Conservation (phyloP, 257 asterid species). For the Jacaranda copaia region DNA sequence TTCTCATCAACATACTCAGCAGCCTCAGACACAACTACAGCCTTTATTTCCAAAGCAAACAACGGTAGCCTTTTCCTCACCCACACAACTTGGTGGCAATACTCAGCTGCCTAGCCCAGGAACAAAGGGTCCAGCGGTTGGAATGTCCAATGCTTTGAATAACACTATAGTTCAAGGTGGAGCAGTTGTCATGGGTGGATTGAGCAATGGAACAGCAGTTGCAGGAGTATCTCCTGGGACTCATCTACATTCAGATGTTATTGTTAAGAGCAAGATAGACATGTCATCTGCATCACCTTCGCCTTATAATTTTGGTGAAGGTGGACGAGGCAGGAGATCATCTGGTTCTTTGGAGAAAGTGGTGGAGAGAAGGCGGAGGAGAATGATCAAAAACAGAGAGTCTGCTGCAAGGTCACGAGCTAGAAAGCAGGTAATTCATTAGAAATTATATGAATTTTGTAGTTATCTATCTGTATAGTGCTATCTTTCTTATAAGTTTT, state of each 20-base stretch:
- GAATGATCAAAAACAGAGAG: constrained; percentile 70
- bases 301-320: constrained; percentile 67
- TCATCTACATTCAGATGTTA: constrained; percentile 53
- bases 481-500: constrained; percentile 3
- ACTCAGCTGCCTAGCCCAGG: constrained; percentile 55
- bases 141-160: constrained; percentile 50
- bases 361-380: constrained; percentile 68
- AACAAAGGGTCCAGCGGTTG: constrained; percentile 49
- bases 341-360: constrained; percentile 63
- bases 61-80: constrained; percentile 63
- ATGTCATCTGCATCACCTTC: constrained; percentile 69
- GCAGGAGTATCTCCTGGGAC: constrained; percentile 68
- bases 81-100: constrained; percentile 56
- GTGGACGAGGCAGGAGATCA: constrained; percentile 54
- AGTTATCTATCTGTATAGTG: not conserved
- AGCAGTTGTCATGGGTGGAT: constrained; percentile 50
- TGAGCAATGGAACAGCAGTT: constrained; percentile 53
- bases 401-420: constrained; percentile 77
- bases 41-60: constrained; percentile 83
- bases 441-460: constrained; percentile 13
- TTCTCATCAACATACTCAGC: constrained; percentile 47
- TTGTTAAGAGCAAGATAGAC: constrained; percentile 55
- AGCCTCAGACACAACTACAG: constrained; percentile 54
- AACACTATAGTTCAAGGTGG: constrained; percentile 53
- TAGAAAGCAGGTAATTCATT: constrained; percentile 81